These are phyloP conservation scores for Cairneyella variabilis DNA, from an alignment of 495 filamentous ascomycete species.

Conservation along the genomic window DNA sequence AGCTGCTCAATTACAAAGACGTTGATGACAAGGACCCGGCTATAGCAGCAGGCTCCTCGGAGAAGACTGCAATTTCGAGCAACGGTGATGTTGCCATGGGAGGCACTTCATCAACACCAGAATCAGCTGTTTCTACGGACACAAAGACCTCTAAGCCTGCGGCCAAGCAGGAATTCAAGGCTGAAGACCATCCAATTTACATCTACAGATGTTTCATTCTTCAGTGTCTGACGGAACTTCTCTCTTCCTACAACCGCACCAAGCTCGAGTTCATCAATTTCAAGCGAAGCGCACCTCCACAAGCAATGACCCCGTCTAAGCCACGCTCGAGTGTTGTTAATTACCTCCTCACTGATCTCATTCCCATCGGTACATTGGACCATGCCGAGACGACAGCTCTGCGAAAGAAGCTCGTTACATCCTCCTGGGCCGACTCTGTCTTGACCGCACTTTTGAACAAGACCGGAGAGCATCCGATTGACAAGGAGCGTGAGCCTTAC, in stretches of 20 bases:
- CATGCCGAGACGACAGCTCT: constrained; percentile 68
- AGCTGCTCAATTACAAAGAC: constrained; percentile 87
- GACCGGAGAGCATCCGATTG: constrained; percentile 70
- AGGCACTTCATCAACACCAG: constrained; percentile 21
- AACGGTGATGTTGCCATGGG: constrained; percentile 26
- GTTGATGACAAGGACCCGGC: constrained; percentile 74
- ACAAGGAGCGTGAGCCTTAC: constrained; percentile 42
- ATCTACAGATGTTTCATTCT: constrained; percentile 94
- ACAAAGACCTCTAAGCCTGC: constrained; percentile 55
- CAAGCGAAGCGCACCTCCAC: constrained; percentile 78
- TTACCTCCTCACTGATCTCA: constrained; percentile 82
- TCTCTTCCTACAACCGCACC: constrained; percentile 88
- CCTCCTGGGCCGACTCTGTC: constrained; percentile 76
- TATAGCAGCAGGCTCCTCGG: constrained; percentile 19
- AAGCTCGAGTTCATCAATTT: constrained; percentile 99
- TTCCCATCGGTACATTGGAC: constrained; percentile 72
- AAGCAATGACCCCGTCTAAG: constrained; percentile 82
- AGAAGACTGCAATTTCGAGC: constrained; percentile 21
- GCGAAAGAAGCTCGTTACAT: constrained; percentile 82
- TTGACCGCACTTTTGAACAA: constrained; percentile 83
- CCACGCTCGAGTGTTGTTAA: constrained; percentile 89
- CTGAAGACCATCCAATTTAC: constrained; percentile 92
- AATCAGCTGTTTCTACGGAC: constrained; percentile 30
- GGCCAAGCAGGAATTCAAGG: constrained; percentile 78
- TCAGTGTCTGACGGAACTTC: constrained; percentile 86